Evolutionary conservation across 352 stramenopile species (phyloP), one percentile per base, ranked within the genome.

Genomic region (Phytophthora podocarpi): DNA sequence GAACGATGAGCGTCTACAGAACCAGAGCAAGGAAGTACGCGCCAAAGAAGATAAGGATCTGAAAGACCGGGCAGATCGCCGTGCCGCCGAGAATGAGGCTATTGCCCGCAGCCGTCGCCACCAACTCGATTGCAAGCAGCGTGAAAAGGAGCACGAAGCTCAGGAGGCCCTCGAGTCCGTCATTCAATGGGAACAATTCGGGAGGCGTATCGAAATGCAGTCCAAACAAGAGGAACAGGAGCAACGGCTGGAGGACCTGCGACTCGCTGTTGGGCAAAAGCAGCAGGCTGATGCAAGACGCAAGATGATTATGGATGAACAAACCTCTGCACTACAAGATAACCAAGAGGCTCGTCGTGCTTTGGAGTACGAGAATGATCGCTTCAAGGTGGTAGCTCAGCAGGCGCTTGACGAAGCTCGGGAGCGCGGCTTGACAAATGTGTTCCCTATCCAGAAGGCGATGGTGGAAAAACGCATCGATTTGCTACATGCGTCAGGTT

Each of bases 391-490:
- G 23, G 77, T 81, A 6, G 84, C 84, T 2, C 47, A 74, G 4
- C 66, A 74, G 39, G 79, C 80, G 7, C 69, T 93, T 11, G 59
- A 80, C 5, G 82, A 90, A 37, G 82, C 84, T 48, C 78, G 86
- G 28, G 59, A 76, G 6, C 78, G 73, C 18, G 84, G 84, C 2
- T 47, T 91, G 21, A 62, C 74, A 10, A 91, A 90, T 58, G 47
- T 89, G 10, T 85, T 80, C 51, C 84, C 84, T 4, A 86, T 93
- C 60, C 73, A 91, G 58, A 87, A 91, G 55, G 84, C 82, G 3
- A 32, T 90, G 11, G 63, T 80, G 3, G 82, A 89, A 61, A 90
- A 90, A 26, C 74, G 78, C 28, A 81, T 93, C 21, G 84, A 91
- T 28, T 63, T 91, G 37, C 70, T 93, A 37, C 76, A 77, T 11